Evolutionary conservation across 495 filamentous ascomycete species (phyloP).

Genomic region (Penicillium soppii): DNA sequence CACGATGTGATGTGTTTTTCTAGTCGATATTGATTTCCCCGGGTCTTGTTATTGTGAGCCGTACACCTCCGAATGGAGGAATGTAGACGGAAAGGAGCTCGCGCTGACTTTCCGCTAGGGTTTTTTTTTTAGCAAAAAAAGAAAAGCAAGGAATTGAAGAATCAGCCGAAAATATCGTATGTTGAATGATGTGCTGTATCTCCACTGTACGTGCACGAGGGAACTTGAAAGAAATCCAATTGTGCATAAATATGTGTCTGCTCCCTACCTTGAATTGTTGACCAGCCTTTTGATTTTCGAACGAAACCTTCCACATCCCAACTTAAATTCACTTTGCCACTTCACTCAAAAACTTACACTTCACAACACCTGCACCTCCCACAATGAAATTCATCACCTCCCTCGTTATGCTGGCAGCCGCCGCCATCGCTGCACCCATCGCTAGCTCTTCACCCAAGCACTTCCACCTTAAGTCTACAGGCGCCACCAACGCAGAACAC

Average conservation of each 20-base stretch:
- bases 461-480: constrained; percentile 46
- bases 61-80: background rate
- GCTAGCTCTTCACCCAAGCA: constrained; percentile 19
- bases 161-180: background rate
- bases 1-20: background rate
- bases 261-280: background rate
- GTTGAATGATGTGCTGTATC: constrained; percentile 1
- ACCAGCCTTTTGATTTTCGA: background rate
- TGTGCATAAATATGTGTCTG: background rate
- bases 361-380: background rate
- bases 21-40: background rate
- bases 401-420: constrained; percentile 28
- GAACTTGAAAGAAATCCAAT: background rate
- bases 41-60: background rate
- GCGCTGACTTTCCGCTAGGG: background rate
- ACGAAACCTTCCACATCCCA: background rate
- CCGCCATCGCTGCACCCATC: constrained; percentile 23
- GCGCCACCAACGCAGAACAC: constrained; percentile 27
- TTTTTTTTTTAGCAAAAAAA: too few species aligned
- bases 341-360: background rate
- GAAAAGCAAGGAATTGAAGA: background rate
- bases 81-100: background rate
- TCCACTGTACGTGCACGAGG: too few species aligned
- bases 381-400: constrained; percentile 38
- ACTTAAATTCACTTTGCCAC: background rate